Evolutionary conservation across 2,329 filamentous ascomycete species (phyloP).

Genomic region (Pseudocercospora ulei): DNA sequence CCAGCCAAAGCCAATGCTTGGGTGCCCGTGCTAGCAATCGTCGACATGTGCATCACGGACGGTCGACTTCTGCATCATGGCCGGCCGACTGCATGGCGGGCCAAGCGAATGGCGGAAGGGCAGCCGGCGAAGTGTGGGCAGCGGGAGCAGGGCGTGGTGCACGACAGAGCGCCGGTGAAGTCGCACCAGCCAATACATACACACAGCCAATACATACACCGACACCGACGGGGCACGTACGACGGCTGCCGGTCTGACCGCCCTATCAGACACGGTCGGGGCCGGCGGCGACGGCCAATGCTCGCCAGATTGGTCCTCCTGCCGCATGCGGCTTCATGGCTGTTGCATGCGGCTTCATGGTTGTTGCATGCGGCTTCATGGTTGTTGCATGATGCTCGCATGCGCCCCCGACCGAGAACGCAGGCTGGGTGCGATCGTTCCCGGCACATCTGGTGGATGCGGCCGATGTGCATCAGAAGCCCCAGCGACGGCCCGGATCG

Average conservation of each 20-base stretch:
- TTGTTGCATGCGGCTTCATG: too few species aligned
- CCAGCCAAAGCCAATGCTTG: slow-evolving; percentile 6
- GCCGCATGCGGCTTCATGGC: too few species aligned
- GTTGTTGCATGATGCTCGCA: slow-evolving; percentile 10
- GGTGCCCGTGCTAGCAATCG: slow-evolving; percentile 12
- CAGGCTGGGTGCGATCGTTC: slow-evolving; percentile 19
- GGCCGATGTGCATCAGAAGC: too few species aligned
- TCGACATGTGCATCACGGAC: slow-evolving; percentile 8
- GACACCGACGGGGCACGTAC: slow-evolving; percentile 14
- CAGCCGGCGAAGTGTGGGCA: slow-evolving; percentile 13
- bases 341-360: too few species aligned
- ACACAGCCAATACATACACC: slow-evolving; percentile 14
- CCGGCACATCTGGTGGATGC: too few species aligned
- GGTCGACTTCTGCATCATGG: slow-evolving; percentile 9
- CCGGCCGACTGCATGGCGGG: slow-evolving; percentile 13
- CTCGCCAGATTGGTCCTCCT: too few species aligned
- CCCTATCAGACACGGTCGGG: slow-evolving; percentile 10
- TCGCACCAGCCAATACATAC: slow-evolving; percentile 13
- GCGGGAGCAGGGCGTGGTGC: slow-evolving; percentile 2
- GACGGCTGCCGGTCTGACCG: slow-evolving; percentile 13
- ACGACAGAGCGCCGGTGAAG: slow-evolving; percentile 9
- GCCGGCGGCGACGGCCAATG: slow-evolving; percentile 8
- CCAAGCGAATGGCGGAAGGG: slow-evolving; percentile 13
- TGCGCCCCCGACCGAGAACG: slow-evolving; percentile 11
- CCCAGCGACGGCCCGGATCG: too few species aligned